A percentile compares a stretch with the other conserved stretches of the same genome.
phyloP scores from a whole-genome alignment of 1,284 basidiomycete species.

The Puccinia polysora region DNA sequence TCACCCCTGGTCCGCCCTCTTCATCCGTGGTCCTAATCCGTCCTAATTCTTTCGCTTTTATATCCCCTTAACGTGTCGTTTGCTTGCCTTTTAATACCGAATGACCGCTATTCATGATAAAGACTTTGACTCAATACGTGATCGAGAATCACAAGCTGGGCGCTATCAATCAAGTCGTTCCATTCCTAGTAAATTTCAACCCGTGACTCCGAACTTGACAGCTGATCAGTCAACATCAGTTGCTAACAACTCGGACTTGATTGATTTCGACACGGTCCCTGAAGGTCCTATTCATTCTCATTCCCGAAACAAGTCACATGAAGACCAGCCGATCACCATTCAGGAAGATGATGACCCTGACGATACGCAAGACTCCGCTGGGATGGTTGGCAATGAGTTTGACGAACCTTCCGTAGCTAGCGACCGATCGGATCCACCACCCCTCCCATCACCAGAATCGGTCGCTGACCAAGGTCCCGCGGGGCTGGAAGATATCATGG shows the following conservation, averaged over 20 bases:
- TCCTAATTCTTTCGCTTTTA: background rate
- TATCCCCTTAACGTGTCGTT: too few species aligned
- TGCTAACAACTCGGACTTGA: constrained; percentile 25
- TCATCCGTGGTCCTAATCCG: background rate
- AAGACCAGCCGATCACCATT: constrained; percentile 24
- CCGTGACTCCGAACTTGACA: constrained; percentile 11
- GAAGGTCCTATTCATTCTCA: constrained; percentile 9
- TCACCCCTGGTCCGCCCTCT: constrained; percentile 12
- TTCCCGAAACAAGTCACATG: background rate
- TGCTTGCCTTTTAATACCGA: background rate
- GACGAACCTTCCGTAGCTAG: constrained; percentile 8
- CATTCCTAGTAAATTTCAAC: background rate
- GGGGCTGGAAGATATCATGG: constrained; percentile 29
- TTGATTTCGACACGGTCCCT: constrained; percentile 27
- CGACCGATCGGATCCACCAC: constrained; percentile 15
- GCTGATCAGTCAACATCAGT: constrained; percentile 26
- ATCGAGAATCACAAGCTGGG: constrained; percentile 6
- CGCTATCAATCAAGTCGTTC: background rate
- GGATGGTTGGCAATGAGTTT: constrained; percentile 11
- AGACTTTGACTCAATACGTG: constrained; percentile 1
- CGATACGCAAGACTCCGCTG: constrained; percentile 7
- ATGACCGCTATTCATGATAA: background rate
- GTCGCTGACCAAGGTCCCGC: background rate
- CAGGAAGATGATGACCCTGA: constrained; percentile 15
- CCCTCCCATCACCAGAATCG: background rate